A percentile compares a stretch with the other conserved stretches of the same genome.
Evolutionary conservation across 1,284 basidiomycete species (phyloP).

Genomic region (Fomitiporia mediterranea): DNA sequence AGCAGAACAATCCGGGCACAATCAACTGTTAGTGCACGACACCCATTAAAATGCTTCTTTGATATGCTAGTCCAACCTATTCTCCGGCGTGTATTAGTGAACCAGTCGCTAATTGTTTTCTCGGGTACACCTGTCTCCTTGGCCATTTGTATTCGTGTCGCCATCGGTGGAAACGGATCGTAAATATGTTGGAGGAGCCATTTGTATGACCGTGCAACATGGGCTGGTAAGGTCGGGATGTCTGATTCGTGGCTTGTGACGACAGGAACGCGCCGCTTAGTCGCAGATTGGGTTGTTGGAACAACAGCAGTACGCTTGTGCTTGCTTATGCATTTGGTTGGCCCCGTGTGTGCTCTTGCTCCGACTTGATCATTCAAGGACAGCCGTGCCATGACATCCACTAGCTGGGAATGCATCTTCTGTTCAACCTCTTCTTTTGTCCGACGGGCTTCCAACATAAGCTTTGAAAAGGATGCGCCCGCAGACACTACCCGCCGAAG

Average conservation of each 20-base stretch:
- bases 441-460: neutral
- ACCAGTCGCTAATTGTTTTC: slow-evolving; percentile 45
- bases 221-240: neutral
- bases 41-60: slow-evolving; percentile 34
- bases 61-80: slow-evolving; percentile 49
- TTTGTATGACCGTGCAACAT: slow-evolving; percentile 11
- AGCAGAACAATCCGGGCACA: slow-evolving; percentile 39
- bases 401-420: neutral
- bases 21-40: slow-evolving; percentile 35
- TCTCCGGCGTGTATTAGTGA: slow-evolving; percentile 42
- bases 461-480: neutral
- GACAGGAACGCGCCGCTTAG: no score
- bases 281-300: neutral
- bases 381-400: neutral
- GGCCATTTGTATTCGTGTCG: slow-evolving; percentile 30
- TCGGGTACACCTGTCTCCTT: slow-evolving; percentile 24
- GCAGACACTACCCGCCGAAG: neutral
- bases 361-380: neutral
- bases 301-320: neutral
- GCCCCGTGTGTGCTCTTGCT: neutral
- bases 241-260: neutral
- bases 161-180: slow-evolving; percentile 44
- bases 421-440: neutral
- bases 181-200: slow-evolving; percentile 46
- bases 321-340: neutral